Percentiles rank a stretch among this genome's conserved stretches.
Conservation (phyloP, 169 alveolate genomes). For the Theileria annulata region DNA sequence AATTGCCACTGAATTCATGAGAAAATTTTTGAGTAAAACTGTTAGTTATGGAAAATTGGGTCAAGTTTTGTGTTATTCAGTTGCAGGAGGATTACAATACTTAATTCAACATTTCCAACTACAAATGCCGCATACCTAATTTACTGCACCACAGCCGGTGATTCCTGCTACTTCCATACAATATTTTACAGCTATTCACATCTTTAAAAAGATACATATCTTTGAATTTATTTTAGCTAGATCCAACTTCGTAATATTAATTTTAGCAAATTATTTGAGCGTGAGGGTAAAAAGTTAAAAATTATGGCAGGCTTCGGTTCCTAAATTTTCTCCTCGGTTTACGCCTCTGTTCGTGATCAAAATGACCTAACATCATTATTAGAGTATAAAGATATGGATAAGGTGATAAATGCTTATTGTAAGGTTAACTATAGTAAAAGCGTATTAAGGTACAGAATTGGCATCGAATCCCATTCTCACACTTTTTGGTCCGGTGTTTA, state of each 20-base stretch:
- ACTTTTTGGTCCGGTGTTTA: slow-evolving; percentile 16
- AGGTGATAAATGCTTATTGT: neutral
- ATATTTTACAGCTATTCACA: neutral
- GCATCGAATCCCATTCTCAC: slow-evolving; percentile 30
- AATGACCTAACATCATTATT: slow-evolving; percentile 12
- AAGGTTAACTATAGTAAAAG: no score
- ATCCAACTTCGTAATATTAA: no score
- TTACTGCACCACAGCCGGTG: neutral
- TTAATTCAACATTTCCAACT: neutral
- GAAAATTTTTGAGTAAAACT: neutral
- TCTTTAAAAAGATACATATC: no score
- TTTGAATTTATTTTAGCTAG: no score
- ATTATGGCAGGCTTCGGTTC: neutral
- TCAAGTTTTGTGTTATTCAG: slow-evolving; percentile 24
- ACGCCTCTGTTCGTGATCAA: slow-evolving; percentile 18
- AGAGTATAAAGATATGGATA: neutral
- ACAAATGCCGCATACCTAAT: slow-evolving; percentile 16
- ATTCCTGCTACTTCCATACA: neutral
- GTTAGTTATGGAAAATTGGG: no score
- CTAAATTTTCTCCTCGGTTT: neutral
- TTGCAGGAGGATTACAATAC: slow-evolving; percentile 58
- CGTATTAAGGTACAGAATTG: neutral
- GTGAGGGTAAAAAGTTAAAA: neutral
- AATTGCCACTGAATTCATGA: slow-evolving; percentile 24
- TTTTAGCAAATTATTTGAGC: neutral